Base-by-base conservation (phyloP, 306 rosid genomes). In the Oemleria cerasiformis region DNA sequence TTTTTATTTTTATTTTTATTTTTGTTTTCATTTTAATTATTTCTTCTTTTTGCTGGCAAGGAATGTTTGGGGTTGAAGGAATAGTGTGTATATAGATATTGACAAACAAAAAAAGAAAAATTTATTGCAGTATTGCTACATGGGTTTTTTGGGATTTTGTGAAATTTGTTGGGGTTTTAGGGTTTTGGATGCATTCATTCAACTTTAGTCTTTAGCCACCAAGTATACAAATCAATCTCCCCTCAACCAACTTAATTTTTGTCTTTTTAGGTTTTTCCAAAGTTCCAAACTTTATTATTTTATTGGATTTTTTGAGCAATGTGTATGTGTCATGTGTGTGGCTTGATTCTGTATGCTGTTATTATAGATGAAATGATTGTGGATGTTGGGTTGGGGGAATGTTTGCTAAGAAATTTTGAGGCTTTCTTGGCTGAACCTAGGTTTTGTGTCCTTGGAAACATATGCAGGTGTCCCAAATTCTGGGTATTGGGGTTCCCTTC, bases 1-100 rank as follows among this genome's bases (percentile, higher is more conserved):
- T 23, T 67, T 16, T 45, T 17, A 44, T 30, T 65, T 63, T 15
- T 39, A 16, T 39, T 23, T 50, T 40, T 59, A 23, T n/a, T n/a
- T n/a, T n/a, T n/a, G n/a, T n/a, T n/a, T n/a, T n/a, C n/a, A n/a
- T 23, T 50, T 40, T 45, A 65, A 23, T 63, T 57, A 68, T 63
- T 63, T 67, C 68, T 80, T 85, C 82, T 79, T 82, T 79, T 73
- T 78, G 61, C 77, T 67, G 76, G 83, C 81, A 81, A 75, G 63
- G 93, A 88, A 88, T 90, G 96, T 86, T 84, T 84, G 88, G 75
- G 77, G 65, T 71, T 62, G 84, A 83, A 87, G 89, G 73, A 77
- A 79, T 55, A 67, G 64, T 45, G 60, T 63, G 67, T 43, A 4
- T 30, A 2, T 30, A 30, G 1, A 30, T 2, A 30, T 12, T 49